These are phyloP conservation scores for Ogataea ganodermae DNA, from an alignment of 805 yeast species.

Conservation along the genomic window DNA sequence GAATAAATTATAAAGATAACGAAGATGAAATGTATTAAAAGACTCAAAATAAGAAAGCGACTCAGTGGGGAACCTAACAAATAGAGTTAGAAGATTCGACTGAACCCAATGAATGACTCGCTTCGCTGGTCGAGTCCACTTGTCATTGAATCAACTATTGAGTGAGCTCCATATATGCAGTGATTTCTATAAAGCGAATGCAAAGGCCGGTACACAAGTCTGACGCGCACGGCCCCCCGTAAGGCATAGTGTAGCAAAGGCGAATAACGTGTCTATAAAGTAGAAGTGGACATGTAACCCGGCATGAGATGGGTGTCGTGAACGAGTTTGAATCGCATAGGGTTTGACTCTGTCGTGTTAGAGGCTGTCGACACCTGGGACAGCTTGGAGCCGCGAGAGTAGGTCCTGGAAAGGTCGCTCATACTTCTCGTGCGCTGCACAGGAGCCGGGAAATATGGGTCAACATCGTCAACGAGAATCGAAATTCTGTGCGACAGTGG, in stretches of 20 bases:
- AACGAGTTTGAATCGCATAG: constrained; percentile 10
- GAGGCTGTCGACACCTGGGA: constrained; percentile 9
- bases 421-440: background rate
- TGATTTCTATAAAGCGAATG: background rate
- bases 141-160: too few relatives aligned
- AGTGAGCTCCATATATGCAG: background rate
- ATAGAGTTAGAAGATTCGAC: background rate
- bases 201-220: too few relatives aligned
- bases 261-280: background rate
- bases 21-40: too few relatives aligned
- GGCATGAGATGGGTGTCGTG: constrained; percentile 20
- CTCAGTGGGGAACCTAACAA: too few relatives aligned
- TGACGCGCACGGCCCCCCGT: too few relatives aligned
- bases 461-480: constrained; percentile 1
- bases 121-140: background rate
- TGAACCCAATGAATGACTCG: background rate
- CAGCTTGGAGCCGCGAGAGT: constrained; percentile 9
- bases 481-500: background rate
- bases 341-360: constrained; percentile 10
- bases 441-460: constrained; percentile 1
- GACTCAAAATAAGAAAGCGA: too few relatives aligned
- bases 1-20: too few relatives aligned
- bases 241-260: background rate
- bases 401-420: constrained; percentile 7
- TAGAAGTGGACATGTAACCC: constrained; percentile 9